Evolutionary conservation across 2,329 filamentous ascomycete genomes (phyloP), one percentile per base, ranked within the genome.

Genomic region (Elsinoe ampelina): DNA sequence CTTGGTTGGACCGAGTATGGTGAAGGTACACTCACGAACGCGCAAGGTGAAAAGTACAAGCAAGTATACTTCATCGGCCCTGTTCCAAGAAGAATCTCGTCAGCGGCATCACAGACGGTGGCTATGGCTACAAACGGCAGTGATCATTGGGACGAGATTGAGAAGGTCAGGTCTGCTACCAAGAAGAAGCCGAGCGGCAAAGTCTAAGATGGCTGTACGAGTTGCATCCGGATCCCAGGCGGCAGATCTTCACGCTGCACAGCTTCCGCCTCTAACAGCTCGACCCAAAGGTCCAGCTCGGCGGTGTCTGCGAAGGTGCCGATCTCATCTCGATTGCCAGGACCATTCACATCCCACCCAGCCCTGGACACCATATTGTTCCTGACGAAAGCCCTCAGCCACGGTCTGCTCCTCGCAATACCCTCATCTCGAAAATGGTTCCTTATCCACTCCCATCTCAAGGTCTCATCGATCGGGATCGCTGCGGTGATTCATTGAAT

Each of bases 1-100:
- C 59, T 62, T 38, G 63, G 63, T 1, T 66, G 65, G 65, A 38
- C 6, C 17, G 57, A 61, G 20, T 64, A 60, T 58, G 61, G 60
- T 6, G 48, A 52, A 20, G 48, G 48, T 19, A 34, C 20, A 34
- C 32, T 35, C 19, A 20, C 38, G 11, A 52, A 20, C 15, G 26
- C n/a, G 12, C 12, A 52, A 15, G 35, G 48, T 8, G 35, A 52
- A n/a, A 32, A 26, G 6, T 52, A 20, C 17, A 39, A 52, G 26
- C 48, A 52, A 17, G 35, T 52, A 34, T 52, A 36, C n/a, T 22
- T 20, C 6, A 34, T 52, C 2, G 20, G 48, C 19, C 48, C 45
- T 34, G n/a, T 1, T 5, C n/a, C 34, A 8, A 17, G 30, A 15
- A 50, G 34, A 22, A 45, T 6, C n/a, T 26, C 20, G 17, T 45